These are phyloP conservation scores for Botrytis paeoniae DNA, from an alignment of 2,329 filamentous ascomycete genomes.

Conservation along the genomic window DNA sequence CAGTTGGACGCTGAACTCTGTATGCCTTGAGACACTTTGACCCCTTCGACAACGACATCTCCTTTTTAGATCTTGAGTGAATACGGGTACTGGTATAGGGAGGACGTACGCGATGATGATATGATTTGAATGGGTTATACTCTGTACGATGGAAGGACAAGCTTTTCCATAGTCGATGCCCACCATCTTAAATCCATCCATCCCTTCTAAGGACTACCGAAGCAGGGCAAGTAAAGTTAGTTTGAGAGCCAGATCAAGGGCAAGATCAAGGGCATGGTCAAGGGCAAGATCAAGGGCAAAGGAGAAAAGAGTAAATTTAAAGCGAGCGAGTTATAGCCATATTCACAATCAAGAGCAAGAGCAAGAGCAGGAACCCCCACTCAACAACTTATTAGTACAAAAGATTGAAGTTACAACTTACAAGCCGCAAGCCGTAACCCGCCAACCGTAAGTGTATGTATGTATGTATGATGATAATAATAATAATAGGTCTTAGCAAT, in stretches of 20 bases:
- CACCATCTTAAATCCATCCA: neutral
- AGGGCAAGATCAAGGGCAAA: no score
- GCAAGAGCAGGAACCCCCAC: neutral
- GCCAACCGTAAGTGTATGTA: neutral
- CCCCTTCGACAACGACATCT: neutral
- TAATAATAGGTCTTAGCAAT: no score
- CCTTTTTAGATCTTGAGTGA: neutral
- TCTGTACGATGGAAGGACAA: neutral
- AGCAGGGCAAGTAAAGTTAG: no score
- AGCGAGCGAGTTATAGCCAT: neutral
- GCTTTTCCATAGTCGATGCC: neutral
- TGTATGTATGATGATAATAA: no score
- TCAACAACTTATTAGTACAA: neutral
- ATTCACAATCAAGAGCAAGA: neutral
- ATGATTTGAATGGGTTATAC: neutral
- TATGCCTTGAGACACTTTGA: neutral
- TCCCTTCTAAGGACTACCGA: neutral
- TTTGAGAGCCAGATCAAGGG: neutral
- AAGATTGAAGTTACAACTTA: neutral
- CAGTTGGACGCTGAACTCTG: neutral
- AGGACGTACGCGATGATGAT: neutral
- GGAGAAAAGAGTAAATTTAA: neutral
- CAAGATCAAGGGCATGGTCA: no score
- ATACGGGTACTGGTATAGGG: neutral
- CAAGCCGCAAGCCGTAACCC: no score